Base-by-base conservation (phyloP, 306 rosid genomes). In the Canavalia gladiata region DNA sequence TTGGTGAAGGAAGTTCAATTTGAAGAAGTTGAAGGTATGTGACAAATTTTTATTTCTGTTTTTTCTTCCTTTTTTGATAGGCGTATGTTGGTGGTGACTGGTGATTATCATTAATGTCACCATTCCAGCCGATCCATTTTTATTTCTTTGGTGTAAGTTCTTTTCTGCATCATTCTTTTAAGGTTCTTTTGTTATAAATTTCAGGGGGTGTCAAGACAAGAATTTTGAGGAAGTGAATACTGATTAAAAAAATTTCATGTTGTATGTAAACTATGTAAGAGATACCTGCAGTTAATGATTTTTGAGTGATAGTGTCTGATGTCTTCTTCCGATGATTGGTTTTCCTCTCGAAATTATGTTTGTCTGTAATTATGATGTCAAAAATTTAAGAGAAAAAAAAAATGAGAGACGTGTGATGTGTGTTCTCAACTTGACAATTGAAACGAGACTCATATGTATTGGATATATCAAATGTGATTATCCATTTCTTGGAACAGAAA, bases 11-110 rank as follows among this genome's bases (percentile, higher is more conserved):
- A 93, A 87, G 79, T 91, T 62, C 89, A 79, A 7, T 91, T 90
- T 84, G 94, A 91, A 83, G 89, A 91, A 80, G 94, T 88, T 76
- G 92, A 93, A 90, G 97, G 97, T 93, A 59, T 54, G 87, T 72
- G 51, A 33, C 68, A 8, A 59, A 8, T 42, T 57, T 25, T 29
- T 41, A 12, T 8, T 25, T 1, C 2, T 8, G 8, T 29, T 2
- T 29, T 2, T 45, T 10, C 39, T 7, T 7, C 7, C 50, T 1
- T 8, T 18, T 71, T 59, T 4, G 28, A 0, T 2, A 3, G 56
- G 29, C 11, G 4, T 30, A 8, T 0, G 28, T 34, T n/a, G 72
- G 45, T 31, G 72, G 39, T 41, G 35, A 76, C 63, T 31, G 72
- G 39, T 41, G 35, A 76, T 76, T 76, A 33, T 60, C 47, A 59